Evolutionary conservation across 2,329 filamentous ascomycete genomes (phyloP), one percentile per base, ranked within the genome.

Genomic region (Diaporthe citriasiana): DNA sequence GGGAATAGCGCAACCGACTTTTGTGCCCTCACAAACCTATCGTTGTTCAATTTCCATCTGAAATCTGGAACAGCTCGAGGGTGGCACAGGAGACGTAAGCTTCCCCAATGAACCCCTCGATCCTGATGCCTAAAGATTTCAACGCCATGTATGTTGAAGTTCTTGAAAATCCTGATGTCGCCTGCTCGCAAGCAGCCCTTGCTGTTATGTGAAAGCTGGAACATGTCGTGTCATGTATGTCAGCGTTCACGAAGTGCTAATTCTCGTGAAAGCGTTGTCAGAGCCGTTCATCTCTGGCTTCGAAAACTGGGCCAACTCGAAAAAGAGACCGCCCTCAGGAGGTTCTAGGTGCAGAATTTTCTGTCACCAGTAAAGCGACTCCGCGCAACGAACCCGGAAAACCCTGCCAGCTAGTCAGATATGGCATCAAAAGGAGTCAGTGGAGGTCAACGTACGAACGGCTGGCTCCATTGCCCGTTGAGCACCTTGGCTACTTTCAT

Each of bases 101-200:
- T 27, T 40, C 13, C 33, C 33, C 15, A 27, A 53, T 12, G 45
- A 9, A 30, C 8, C 0, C n/a, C 8, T 53, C 13, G 2, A 27
- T 19, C 47, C 35, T 38, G 30, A 66, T 71, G 30, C n/a, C 40
- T 76, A 74, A 40, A 74, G 84, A 86, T 84, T 81, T 85, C 84
- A 79, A 82, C 83, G 85, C 85, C 85, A 85, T 86, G 84, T 83
- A 81, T 79, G 73, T 72, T n/a, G 59, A 42, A 25, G 19, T n/a
- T 5, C 12, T 33, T 22, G 30, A 38, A 25, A 4, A 38, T 19
- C 1, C 6, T 35, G 12, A 17, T 22, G 27, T 27, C 63, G 30
- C 13, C 30, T 53, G 47, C 33, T 53, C 40, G 63, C 63, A 53
- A 53, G 40, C n/a, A 50, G 33, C 33, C 15, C 33, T 68, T 40